Base-by-base conservation (phyloP, 257 asterid species). In the Solanum raphanifolium region DNA sequence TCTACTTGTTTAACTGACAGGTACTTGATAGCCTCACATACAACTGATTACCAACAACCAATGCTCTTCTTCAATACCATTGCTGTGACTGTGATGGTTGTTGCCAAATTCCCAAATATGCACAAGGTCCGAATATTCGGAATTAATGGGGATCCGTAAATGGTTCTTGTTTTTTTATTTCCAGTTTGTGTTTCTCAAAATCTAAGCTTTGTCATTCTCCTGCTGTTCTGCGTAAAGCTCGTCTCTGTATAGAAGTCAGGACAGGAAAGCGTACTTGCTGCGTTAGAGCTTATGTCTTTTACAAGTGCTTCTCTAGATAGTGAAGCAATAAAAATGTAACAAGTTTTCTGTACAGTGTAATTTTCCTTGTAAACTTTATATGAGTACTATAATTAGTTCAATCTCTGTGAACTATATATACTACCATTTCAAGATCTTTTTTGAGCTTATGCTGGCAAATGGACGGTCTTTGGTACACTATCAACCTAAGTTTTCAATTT, bases 81-180 rank as follows among this genome's bases (percentile, higher is more conserved):
- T 55, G 95, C 96, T 52, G 98, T 95, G 88, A 87, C 93, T 15
- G 93, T 95, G 83, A 91, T 95, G 69, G 98, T 94, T 29, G 72
- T 95, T 52, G 98, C 98, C 48, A 95, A 95, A 94, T 95, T 95
- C 91, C 98, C 98, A 3, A 92, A 94, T 83, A 95, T 95, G 98
- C 98, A 95, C 94, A 95, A 94, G 91, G 98, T 95, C 72, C 96
- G 98, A 58, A 95, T 95, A 88, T 94, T 95, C 15, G 98, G 98
- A 87, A 95, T 95, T 21, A 95, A 95, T 29, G 96, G 93, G 46
- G 98, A 95, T 66, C 93, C 87, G 91, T 94, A 93, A 93, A 79
- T 48, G 76, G 86, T 83, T 38, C 41, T 20, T 87, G 34, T 23
- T 31, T 39, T 65, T 83, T 62, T 69, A 65, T 81, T 72, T 84